Evolutionary conservation across 2,329 filamentous ascomycete genomes (phyloP).

Genomic region (Falciphora oryzae): DNA sequence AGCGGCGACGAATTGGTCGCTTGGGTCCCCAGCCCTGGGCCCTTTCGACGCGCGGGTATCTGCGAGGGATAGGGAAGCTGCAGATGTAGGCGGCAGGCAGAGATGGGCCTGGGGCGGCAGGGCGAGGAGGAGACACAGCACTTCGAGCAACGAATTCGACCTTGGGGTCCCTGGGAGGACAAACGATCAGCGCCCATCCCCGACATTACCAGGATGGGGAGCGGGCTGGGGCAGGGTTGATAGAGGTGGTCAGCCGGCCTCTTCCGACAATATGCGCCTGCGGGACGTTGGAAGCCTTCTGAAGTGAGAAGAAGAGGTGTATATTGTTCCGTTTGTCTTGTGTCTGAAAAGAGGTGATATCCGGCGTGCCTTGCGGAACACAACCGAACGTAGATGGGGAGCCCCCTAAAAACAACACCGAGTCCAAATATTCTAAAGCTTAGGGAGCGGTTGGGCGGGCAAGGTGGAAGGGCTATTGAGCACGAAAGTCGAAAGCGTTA

Average conservation of each 20-base stretch:
- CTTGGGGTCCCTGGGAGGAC: slow-evolving; percentile 11
- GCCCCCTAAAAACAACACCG: too few species aligned
- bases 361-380: too few species aligned
- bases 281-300: slow-evolving; percentile 32
- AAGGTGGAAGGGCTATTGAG: too few species aligned
- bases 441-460: too few species aligned
- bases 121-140: slow-evolving; percentile 17
- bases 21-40: not conserved
- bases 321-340: not conserved
- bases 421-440: too few species aligned
- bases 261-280: slow-evolving; percentile 29
- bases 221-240: slow-evolving; percentile 35
- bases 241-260: slow-evolving; percentile 22
- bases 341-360: too few species aligned
- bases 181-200: slow-evolving; percentile 13
- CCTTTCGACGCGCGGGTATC: not conserved
- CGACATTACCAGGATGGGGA: slow-evolving; percentile 30
- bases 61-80: slow-evolving; percentile 5
- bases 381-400: too few species aligned
- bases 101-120: slow-evolving; percentile 12
- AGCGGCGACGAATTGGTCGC: not conserved
- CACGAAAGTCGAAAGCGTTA: too few species aligned
- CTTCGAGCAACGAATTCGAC: slow-evolving; percentile 14
- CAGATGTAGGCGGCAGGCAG: slow-evolving; percentile 11
- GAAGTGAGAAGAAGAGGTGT: slow-evolving; percentile 12